These are phyloP conservation scores for Filobasidium uniguttulatum DNA, from an alignment of 1,284 basidiomycete genomes.

Conservation along the genomic window DNA sequence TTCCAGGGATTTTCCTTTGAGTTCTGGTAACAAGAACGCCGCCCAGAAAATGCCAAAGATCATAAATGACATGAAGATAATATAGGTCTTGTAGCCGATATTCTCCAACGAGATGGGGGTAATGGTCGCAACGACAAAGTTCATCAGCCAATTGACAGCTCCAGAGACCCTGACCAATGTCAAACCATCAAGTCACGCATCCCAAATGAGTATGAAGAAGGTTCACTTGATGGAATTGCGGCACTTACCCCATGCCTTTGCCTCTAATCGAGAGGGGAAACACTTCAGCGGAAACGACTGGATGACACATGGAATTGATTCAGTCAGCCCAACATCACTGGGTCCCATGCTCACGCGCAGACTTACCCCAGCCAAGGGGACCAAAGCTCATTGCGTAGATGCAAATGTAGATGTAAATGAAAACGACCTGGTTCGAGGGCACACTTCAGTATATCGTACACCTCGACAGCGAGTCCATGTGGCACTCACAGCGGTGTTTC, in stretches of 20 bases:
- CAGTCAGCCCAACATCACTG: too few species aligned
- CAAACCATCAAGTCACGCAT: too few species aligned
- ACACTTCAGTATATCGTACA: too few species aligned
- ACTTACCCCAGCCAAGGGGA: too few species aligned
- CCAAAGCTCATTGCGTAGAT: constrained; percentile 34
- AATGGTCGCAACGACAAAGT: constrained; percentile 31
- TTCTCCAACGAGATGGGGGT: constrained; percentile 30
- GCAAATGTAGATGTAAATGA: constrained; percentile 16
- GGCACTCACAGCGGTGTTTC: constrained; percentile 25
- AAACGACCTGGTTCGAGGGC: too few species aligned
- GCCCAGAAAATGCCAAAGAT: constrained; percentile 30
- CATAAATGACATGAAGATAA: constrained; percentile 34
- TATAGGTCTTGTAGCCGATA: constrained; percentile 32
- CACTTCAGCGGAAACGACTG: constrained; percentile 33
- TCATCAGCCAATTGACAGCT: constrained; percentile 23
- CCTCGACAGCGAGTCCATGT: too few species aligned
- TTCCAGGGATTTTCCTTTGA: constrained; percentile 16
- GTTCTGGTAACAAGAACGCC: constrained; percentile 28
- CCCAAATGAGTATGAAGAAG: too few species aligned
- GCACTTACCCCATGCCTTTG: constrained; percentile 37
- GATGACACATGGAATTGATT: too few species aligned
- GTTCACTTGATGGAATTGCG: too few species aligned
- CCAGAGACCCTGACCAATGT: constrained; percentile 27
- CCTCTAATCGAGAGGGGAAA: constrained; percentile 33
- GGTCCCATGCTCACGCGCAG: too few species aligned